Percentiles rank a stretch among this genome's conserved stretches.
These are phyloP conservation scores for Suhomyces emberorum DNA, from an alignment of 805 yeast genomes.

Conservation along the genomic window DNA sequence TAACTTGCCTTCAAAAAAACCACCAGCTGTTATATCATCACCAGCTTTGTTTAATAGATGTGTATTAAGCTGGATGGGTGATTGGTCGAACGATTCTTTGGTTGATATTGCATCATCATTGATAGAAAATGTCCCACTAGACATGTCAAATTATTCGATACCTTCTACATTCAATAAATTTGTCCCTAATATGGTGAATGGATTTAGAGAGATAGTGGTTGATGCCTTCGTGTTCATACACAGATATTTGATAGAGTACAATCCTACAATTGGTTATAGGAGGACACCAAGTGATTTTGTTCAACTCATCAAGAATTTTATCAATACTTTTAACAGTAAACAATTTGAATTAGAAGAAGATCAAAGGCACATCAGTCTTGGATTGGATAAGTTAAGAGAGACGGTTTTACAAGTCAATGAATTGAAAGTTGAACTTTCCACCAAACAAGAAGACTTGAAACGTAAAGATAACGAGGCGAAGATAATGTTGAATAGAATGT, in stretches of 20 bases:
- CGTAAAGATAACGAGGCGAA: constrained; percentile 67
- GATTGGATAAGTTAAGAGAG: constrained; percentile 72
- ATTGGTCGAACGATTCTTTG: constrained; percentile 60
- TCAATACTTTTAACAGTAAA: constrained; percentile 37
- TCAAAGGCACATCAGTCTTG: constrained; percentile 70
- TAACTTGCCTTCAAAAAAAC: constrained; percentile 1
- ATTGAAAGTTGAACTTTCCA: constrained; percentile 51
- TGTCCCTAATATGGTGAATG: constrained; percentile 11
- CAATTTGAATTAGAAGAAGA: constrained; percentile 53
- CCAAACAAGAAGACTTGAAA: constrained; percentile 48
- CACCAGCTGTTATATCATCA: constrained; percentile 60
- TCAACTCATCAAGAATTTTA: constrained; percentile 46
- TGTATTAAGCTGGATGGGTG: constrained; percentile 85
- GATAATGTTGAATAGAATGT: constrained; percentile 67
- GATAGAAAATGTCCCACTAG: constrained; percentile 50
- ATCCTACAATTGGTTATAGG: constrained; percentile 6
- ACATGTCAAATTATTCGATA: constrained; percentile 37
- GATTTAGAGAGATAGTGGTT: constrained; percentile 45
- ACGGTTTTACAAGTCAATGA: constrained; percentile 70
- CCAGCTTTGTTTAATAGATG: constrained; percentile 91
- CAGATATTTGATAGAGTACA: constrained; percentile 11
- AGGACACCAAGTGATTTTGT: constrained; percentile 56
- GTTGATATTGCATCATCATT: constrained; percentile 46
- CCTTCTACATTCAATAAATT: constrained; percentile 24
- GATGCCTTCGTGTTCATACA: constrained; percentile 50